phyloP scores from a whole-genome alignment of 83 land plant genomes.

The Isoetes engelmannii region DNA sequence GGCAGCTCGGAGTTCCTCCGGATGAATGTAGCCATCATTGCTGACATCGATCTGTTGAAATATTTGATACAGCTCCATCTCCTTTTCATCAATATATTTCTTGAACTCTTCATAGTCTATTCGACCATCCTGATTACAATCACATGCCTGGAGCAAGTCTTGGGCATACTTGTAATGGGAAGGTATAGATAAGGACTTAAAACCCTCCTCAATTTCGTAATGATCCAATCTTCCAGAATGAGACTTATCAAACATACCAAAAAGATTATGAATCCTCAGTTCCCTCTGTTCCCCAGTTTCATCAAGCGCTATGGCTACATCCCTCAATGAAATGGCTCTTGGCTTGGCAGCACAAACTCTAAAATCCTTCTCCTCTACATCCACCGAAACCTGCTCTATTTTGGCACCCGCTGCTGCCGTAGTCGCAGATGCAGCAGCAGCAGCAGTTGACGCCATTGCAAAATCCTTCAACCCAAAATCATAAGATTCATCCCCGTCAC shows the following conservation, averaged over 20 bases:
- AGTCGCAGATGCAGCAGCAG: too few relatives aligned
- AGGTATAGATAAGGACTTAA: conserved; percentile 57
- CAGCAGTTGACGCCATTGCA: too few relatives aligned
- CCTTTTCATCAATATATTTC: conserved; percentile 76
- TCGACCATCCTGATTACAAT: conserved; percentile 69
- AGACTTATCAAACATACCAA: conserved; percentile 52
- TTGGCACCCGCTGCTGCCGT: too few relatives aligned
- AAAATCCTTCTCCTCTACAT: too few relatives aligned
- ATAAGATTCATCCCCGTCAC: too few relatives aligned
- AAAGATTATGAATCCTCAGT: conserved; percentile 52
- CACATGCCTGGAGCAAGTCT: conserved; percentile 71
- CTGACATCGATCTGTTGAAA: conserved; percentile 82
- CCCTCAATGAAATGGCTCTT: background rate
- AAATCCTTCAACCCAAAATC: too few relatives aligned
- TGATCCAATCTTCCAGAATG: conserved; percentile 54
- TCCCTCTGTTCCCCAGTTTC: conserved; percentile 79
- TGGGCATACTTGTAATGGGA: conserved; percentile 73
- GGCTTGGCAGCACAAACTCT: too few relatives aligned
- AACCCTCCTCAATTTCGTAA: conserved; percentile 57
- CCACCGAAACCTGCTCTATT: too few relatives aligned
- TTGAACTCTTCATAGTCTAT: conserved; percentile 67
- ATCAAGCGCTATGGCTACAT: conserved; percentile 34
- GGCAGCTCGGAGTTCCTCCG: conserved; percentile 80
- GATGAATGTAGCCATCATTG: conserved; percentile 76
- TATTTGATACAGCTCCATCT: conserved; percentile 79